Conservation (phyloP, 78 protist species). For the Pigoraptor vietnamica region DNA sequence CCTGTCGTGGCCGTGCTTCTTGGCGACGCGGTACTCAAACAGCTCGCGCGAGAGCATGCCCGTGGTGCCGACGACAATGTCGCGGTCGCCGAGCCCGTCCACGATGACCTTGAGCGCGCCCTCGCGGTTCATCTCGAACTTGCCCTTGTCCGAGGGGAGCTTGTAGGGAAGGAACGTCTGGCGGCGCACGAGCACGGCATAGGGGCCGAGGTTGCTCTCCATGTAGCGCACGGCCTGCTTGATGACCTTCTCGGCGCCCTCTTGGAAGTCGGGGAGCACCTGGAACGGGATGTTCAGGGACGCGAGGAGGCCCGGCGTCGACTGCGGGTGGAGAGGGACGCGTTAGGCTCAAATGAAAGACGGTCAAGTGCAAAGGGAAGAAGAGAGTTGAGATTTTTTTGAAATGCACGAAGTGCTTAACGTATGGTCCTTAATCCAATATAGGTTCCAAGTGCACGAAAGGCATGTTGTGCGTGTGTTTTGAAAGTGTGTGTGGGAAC, state of each 20-base stretch:
- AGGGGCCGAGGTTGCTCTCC: slow-evolving; percentile 26
- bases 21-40: slow-evolving; percentile 38
- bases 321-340: background rate
- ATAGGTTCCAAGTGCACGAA: too few species aligned
- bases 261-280: slow-evolving; percentile 33
- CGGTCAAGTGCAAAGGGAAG: too few species aligned
- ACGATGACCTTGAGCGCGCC: slow-evolving; percentile 33
- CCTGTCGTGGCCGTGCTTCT: slow-evolving; percentile 24
- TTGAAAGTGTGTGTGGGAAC: background rate
- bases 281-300: slow-evolving; percentile 32
- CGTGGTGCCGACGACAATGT: slow-evolving; percentile 48
- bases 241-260: slow-evolving; percentile 31
- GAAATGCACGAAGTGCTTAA: too few species aligned
- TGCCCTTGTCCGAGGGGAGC: background rate
- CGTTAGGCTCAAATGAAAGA: too few species aligned
- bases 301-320: slow-evolving; percentile 28
- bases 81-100: slow-evolving; percentile 13
- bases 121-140: slow-evolving; percentile 28
- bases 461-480: background rate
- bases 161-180: slow-evolving; percentile 43
- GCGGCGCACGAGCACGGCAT: slow-evolving; percentile 38
- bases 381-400: background rate
- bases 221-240: slow-evolving; percentile 25
- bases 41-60: slow-evolving; percentile 57
- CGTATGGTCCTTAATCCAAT: background rate